These are phyloP conservation scores for Podosphaera fusca DNA, from an alignment of 2,329 filamentous ascomycete genomes.

Conservation along the genomic window DNA sequence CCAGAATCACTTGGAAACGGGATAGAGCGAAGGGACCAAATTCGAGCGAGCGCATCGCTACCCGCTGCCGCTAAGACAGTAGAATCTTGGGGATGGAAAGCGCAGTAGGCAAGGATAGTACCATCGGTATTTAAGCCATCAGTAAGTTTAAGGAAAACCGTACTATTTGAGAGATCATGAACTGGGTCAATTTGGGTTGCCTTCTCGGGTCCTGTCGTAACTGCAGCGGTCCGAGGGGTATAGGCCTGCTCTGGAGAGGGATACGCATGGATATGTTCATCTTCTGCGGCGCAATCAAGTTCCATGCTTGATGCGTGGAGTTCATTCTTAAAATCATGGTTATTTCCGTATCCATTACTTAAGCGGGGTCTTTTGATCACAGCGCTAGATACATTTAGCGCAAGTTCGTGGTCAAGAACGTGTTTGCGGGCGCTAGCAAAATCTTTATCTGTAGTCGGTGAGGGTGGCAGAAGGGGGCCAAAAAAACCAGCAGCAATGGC, in stretches of 20 bases:
- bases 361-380: slow-evolving; percentile 33
- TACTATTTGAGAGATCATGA: slow-evolving; percentile 32
- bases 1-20: slow-evolving; percentile 20
- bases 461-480: slow-evolving; percentile 13
- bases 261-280: slow-evolving; percentile 38
- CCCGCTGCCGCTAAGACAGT: slow-evolving; percentile 43
- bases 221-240: slow-evolving; percentile 30
- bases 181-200: slow-evolving; percentile 42
- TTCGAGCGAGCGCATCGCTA: slow-evolving; percentile 45
- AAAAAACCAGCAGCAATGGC: slow-evolving; percentile 13
- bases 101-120: slow-evolving; percentile 42
- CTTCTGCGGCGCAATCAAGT: slow-evolving; percentile 17
- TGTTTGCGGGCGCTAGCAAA: slow-evolving; percentile 15
- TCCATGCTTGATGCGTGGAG: not conserved
- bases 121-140: slow-evolving; percentile 21
- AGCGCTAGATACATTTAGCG: slow-evolving; percentile 28
- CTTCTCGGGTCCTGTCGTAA: slow-evolving; percentile 31
- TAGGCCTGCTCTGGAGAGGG: slow-evolving; percentile 32
- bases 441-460: slow-evolving; percentile 12
- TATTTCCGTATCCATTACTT: slow-evolving; percentile 37
- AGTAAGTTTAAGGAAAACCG: slow-evolving; percentile 34
- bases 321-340: not conserved
- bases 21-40: slow-evolving; percentile 38
- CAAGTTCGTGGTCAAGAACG: slow-evolving; percentile 13
- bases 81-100: slow-evolving; percentile 43